Base-by-base conservation (phyloP, 2,329 filamentous ascomycete species). In the Lecanicillium sp. region DNA sequence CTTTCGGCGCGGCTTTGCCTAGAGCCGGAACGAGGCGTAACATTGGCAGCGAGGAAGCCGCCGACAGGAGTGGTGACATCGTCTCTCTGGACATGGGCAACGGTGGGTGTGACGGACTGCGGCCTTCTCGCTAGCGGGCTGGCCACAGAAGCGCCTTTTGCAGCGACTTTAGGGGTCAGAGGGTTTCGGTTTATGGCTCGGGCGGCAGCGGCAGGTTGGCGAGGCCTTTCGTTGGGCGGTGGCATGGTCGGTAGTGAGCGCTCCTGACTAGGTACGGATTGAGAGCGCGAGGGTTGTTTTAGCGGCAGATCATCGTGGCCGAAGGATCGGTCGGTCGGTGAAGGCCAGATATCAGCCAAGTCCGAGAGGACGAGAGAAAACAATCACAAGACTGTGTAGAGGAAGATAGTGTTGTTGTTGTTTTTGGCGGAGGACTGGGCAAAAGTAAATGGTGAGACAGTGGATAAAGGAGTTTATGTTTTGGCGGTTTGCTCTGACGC, bases 11-110 rank as follows among this genome's bases (percentile, higher is more conserved):
- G 79, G 49, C 68, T 79, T 56, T 78, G 85, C 45, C 88, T 74
- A 35, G 78, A 69, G 8, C 82, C 83, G 8, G 87, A 87, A 47
- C 88, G 78, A 36, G 87, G 85, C 4, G 88, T 94, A 54, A 88
- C 66, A 56, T 85, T 88, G 56, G 64, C 73, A 58, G 60, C 77
- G 32, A 87, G 62, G 49, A 75, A 75, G 36, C 73, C 54, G 35
- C 71, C 65, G 20, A 70, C 64, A 8, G 77, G 68, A 32, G 73
- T 70, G 32, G 69, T 59, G 47, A 68, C 54, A 43, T 76, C 71
- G 36, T 82, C 76, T 43, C 55, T 54, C 12, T 45, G 41, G 41
- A 27, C 45, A 43, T 33, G 45, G 44, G 49, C 44, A 17, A 55
- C 34, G 3, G 44, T 42, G 2, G 46, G 34, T 4, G 43, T 43